Conservation (phyloP, 768 basidiomycete genomes). For the Galerina sulciceps region DNA sequence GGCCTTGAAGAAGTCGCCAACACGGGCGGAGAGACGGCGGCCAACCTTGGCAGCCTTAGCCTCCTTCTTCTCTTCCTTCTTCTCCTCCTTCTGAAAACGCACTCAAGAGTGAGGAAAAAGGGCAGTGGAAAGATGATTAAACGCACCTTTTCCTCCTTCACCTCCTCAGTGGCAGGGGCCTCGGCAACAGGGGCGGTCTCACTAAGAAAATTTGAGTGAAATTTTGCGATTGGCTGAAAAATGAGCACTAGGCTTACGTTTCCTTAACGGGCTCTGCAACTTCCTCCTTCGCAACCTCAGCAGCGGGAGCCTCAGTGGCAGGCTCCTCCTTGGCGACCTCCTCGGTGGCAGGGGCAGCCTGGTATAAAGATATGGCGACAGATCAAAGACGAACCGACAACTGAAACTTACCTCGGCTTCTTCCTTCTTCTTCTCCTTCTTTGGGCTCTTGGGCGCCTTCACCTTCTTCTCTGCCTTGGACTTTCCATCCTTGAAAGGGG, state of each 20-base stretch:
- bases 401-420: constrained; percentile 55
- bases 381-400: not conserved
- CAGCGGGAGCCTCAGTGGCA: constrained; percentile 45
- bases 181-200: constrained; percentile 42
- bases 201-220: constrained; percentile 8
- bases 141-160: constrained; percentile 67
- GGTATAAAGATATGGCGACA: not conserved
- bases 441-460: constrained; percentile 75
- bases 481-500: constrained; percentile 71
- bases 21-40: constrained; percentile 84
- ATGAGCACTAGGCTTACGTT: constrained; percentile 49
- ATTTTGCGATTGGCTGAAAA: not conserved
- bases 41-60: constrained; percentile 65
- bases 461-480: constrained; percentile 50
- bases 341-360: constrained; percentile 40
- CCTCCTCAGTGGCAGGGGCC: constrained; percentile 50
- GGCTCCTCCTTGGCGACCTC: constrained; percentile 54
- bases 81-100: constrained; percentile 39
- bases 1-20: constrained; percentile 82
- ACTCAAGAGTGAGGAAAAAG: not conserved
- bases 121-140: not conserved
- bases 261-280: constrained; percentile 71
- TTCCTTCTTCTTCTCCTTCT: constrained; percentile 85
- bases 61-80: constrained; percentile 53
- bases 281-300: constrained; percentile 74